Conservation (phyloP, 805 yeast genomes). For the Lipomyces anomalus region DNA sequence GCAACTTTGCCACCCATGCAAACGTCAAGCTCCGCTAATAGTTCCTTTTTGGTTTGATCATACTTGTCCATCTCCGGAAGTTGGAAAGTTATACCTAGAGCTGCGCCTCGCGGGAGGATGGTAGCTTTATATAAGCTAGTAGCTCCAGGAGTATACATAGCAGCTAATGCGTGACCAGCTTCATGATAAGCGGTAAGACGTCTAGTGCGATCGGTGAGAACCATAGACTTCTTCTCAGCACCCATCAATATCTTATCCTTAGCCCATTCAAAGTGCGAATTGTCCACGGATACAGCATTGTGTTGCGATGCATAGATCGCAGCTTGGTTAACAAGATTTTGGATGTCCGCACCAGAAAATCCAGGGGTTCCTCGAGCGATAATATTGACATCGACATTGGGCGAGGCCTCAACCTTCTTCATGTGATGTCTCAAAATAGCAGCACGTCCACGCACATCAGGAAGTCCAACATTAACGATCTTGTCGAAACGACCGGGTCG, state of each 20-base stretch:
- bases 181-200: conserved; percentile 96
- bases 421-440: conserved; percentile 88
- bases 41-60: conserved; percentile 83
- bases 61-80: conserved; percentile 97
- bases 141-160: conserved; percentile 89
- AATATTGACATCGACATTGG: conserved; percentile 79
- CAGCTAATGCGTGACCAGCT: conserved; percentile 99
- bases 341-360: conserved; percentile 93
- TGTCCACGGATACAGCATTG: conserved; percentile 82
- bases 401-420: conserved; percentile 80
- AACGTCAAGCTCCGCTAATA: conserved; percentile 87
- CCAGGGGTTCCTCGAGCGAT: conserved; percentile 98
- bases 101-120: conserved; percentile 92
- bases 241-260: conserved; percentile 97
- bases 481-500: conserved; percentile 98
- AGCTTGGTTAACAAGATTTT: conserved; percentile 95
- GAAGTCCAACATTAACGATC: conserved; percentile 88
- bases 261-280: conserved; percentile 97
- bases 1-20: conserved; percentile 99
- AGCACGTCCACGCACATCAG: conserved; percentile 95
- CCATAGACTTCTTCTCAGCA: conserved; percentile 97
- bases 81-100: conserved; percentile 94
- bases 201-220: conserved; percentile 89
- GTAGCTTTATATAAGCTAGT: conserved; percentile 96
- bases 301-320: conserved; percentile 94